A percentile compares a stretch with the other conserved stretches of the same genome.
Evolutionary conservation across 2,329 filamentous ascomycete species (phyloP).

Genomic region (Curvularia sp.): DNA sequence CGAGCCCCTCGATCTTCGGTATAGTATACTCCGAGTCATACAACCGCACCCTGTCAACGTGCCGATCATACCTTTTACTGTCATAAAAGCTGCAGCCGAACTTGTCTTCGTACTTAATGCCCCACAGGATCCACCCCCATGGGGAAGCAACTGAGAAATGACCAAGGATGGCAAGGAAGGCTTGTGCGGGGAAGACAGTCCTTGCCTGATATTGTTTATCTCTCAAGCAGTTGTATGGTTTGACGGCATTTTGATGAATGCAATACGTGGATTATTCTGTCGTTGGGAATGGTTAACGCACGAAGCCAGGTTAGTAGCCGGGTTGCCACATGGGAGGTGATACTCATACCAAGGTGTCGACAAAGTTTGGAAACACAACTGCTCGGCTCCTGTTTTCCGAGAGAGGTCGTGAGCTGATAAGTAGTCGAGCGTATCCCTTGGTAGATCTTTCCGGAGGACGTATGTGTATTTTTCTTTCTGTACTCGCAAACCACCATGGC

Average conservation of each 20-base stretch:
- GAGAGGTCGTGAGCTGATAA: conserved; percentile 10
- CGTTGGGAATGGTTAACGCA: not conserved
- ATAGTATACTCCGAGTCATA: conserved; percentile 12
- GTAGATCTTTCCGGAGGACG: not conserved
- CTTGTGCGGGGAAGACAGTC: conserved; percentile 17
- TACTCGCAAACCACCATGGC: conserved; percentile 12
- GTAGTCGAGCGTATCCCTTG: not conserved
- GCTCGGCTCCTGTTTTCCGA: conserved; percentile 11
- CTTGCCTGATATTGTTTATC: conserved; percentile 4
- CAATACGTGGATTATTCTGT: conserved; percentile 19
- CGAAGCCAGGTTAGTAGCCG: not conserved
- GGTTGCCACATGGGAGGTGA: not conserved
- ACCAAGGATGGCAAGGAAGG: not conserved
- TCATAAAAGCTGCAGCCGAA: conserved; percentile 2
- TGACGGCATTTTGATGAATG: not conserved
- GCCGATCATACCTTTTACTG: conserved; percentile 20
- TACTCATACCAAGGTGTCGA: not conserved
- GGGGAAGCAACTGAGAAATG: conserved; percentile 4
- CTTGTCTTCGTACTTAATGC: conserved; percentile 1
- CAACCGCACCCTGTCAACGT: conserved; percentile 1
- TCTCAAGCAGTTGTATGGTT: not conserved
- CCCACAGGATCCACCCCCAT: conserved; percentile 17
- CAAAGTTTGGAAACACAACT: conserved; percentile 1
- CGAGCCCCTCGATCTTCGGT: conserved; percentile 21
- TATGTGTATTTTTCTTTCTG: not conserved